Conservation (phyloP, 169 alveolate species). For the Besnoitia besnoiti region DNA sequence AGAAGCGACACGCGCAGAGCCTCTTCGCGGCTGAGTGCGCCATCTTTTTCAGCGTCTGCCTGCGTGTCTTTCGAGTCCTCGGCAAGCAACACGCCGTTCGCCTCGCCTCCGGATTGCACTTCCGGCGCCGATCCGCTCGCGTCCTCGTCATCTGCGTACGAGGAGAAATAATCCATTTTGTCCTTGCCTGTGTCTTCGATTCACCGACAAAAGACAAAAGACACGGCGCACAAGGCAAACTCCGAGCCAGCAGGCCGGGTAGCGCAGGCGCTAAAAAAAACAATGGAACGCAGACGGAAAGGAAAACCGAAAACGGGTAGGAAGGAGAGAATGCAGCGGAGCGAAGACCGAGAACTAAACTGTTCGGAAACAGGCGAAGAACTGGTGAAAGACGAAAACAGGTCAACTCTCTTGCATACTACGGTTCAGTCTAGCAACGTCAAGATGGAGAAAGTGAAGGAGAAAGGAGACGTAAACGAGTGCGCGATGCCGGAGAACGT, state of each 20-base stretch:
- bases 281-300: not conserved
- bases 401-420: no score
- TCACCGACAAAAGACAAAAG: not conserved
- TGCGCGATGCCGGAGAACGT: no score
- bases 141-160: slow-evolving; percentile 52
- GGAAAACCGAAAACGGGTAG: not conserved
- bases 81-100: not conserved
- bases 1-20: not conserved
- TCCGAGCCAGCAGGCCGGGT: not conserved
- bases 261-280: no score
- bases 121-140: not conserved
- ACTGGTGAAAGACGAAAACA: no score
- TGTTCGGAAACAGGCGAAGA: no score
- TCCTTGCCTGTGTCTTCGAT: not conserved
- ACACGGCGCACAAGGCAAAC: not conserved
- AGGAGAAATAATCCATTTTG: slow-evolving; percentile 32
- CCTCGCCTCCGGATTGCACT: not conserved
- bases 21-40: not conserved
- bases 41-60: not conserved
- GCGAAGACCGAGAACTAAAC: no score
- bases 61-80: not conserved
- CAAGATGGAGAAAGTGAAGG: no score
- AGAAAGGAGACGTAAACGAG: no score
- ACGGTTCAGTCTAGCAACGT: no score
- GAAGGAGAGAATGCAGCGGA: not conserved